Base-by-base conservation (phyloP, 176 grass and related monocot species). In the Musa schizocarpa region DNA sequence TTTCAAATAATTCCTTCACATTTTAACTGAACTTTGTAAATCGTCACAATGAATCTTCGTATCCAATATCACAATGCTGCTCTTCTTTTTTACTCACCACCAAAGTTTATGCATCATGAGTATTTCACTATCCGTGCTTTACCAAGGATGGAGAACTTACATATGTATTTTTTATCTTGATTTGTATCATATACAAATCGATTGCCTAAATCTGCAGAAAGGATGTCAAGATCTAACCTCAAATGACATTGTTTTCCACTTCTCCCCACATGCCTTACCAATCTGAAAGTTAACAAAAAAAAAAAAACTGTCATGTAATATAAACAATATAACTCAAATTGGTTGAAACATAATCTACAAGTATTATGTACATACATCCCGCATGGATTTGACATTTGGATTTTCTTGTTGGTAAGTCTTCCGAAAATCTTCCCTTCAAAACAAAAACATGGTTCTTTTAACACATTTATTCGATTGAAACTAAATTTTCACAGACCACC, bases 371-470 rank as follows among this genome's bases (percentile, higher is more conserved):
- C 76, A 88, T 85, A 97, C 93, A 73, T 97, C 83, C 66, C 85
- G 86, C 90, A 97, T 97, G 64, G 88, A 77, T 87, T 97, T 97
- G 71, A 93, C 82, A 77, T 54, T 82, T 78, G 94, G 90, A 75
- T 93, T 93, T 87, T 97, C 90, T 81, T 82, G 74, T 72, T 93
- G 76, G 76, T 59, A 97, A 7, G 73, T 74, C 81, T 85, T 90
- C 63, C 94, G 79, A 71, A 90, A 97, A 83, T 91, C 90, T 87
- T 97, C 94, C 88, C 94, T 96, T 89, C 69, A 90, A 79, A 49
- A 83, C 9, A 82, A 82, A 67, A 85, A 55, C 72, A 74, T 19
- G 64, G 74, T 9, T 13, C n/a, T 81, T 17, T 85, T 50, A 82
- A 59, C 48, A 85, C 21, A 71, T 73, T 19, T 7, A 64, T 17